Percentiles rank a stretch among this genome's conserved stretches.
Conservation (phyloP, 2,329 filamentous ascomycete species). For the Epichloe typhina region DNA sequence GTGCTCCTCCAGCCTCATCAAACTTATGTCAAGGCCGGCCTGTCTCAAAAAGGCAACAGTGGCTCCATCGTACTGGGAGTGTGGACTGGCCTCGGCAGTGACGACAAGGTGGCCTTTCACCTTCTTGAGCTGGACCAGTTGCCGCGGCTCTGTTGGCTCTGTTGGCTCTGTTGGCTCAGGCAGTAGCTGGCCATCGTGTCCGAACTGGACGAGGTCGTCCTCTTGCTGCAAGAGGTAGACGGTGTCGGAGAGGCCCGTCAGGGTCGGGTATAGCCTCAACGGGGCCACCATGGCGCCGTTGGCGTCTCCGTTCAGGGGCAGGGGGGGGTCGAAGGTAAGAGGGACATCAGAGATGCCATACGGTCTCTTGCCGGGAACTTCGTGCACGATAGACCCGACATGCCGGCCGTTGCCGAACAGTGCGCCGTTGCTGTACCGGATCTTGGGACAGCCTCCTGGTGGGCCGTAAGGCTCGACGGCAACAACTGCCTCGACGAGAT, state of each 20-base stretch:
- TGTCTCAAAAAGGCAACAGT: conserved; percentile 38
- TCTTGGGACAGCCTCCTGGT: conserved; percentile 24
- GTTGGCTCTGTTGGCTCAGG: background rate
- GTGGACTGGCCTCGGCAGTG: conserved; percentile 40
- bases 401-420: conserved; percentile 7
- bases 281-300: background rate
- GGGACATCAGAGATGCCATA: conserved; percentile 30
- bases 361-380: conserved; percentile 17
- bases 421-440: background rate
- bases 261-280: background rate
- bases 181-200: background rate
- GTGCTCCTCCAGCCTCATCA: conserved; percentile 28
- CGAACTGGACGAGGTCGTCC: background rate
- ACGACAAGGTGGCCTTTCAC: conserved; percentile 33
- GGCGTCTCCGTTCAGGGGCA: background rate
- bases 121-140: conserved; percentile 33
- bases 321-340: conserved; percentile 30
- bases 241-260: background rate
- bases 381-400: conserved; percentile 9
- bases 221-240: conserved; percentile 9
- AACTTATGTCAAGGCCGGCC: conserved; percentile 31
- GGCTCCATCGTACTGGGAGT: conserved; percentile 41
- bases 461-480: conserved; percentile 40
- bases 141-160: conserved; percentile 11
- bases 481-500: conserved; percentile 34